Percentiles rank a stretch among this genome's conserved stretches.
These are phyloP conservation scores for Ilyonectria robusta DNA, from an alignment of 2,329 filamentous ascomycete genomes.

Conservation along the genomic window DNA sequence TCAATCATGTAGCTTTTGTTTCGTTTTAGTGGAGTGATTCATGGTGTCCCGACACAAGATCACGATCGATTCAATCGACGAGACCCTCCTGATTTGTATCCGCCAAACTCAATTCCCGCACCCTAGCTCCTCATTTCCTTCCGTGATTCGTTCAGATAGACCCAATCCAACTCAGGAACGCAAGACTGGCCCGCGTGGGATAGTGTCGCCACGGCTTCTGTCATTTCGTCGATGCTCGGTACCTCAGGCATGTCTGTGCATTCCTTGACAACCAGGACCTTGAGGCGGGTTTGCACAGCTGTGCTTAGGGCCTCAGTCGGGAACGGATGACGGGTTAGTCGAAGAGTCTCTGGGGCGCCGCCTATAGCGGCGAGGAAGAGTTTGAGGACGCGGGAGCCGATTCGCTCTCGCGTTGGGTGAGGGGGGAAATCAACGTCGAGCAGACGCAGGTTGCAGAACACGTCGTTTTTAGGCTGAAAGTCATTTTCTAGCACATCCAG, in stretches of 20 bases:
- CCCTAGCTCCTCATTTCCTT: not conserved
- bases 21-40: too few relatives aligned
- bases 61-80: not conserved
- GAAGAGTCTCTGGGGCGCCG: conserved; percentile 11
- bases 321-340: conserved; percentile 15
- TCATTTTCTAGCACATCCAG: not conserved
- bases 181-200: not conserved
- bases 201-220: not conserved
- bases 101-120: not conserved
- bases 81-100: not conserved
- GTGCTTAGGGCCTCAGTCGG: not conserved
- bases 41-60: too few relatives aligned
- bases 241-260: conserved; percentile 9
- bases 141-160: not conserved
- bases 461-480: not conserved
- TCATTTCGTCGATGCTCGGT: not conserved
- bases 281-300: conserved; percentile 1
- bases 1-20: too few relatives aligned
- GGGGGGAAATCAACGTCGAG: conserved; percentile 16
- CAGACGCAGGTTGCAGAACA: conserved; percentile 11
- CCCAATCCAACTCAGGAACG: not conserved
- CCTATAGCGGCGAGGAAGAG: conserved; percentile 7
- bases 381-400: not conserved
- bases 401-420: not conserved
- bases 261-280: conserved; percentile 4